Evolutionary conservation across 1,284 basidiomycete genomes (phyloP).

Genomic region (Laetiporus sulphureus): DNA sequence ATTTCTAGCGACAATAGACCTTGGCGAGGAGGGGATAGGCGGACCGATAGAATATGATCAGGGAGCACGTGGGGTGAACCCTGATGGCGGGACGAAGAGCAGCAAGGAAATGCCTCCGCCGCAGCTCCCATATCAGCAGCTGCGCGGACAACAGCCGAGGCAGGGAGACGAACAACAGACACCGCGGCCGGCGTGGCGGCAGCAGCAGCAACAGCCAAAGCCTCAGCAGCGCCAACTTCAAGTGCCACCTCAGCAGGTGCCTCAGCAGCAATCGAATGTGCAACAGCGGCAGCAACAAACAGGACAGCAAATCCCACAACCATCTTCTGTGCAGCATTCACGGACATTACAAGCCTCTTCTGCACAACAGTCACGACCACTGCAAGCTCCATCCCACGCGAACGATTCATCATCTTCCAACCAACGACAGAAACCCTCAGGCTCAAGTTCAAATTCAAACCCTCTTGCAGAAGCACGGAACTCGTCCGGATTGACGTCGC

Average conservation of each 20-base stretch:
- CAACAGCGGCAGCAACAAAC: not conserved
- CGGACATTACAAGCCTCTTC: not conserved
- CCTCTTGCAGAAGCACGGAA: not conserved
- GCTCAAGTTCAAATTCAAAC: not conserved
- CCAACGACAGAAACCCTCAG: too few species aligned
- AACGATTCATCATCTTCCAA: too few species aligned
- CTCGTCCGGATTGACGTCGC: not conserved
- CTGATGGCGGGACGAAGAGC: constrained; percentile 9
- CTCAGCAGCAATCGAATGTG: not conserved
- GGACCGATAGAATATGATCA: constrained; percentile 44
- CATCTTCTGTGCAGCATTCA: not conserved
- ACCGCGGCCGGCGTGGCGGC: constrained; percentile 1
- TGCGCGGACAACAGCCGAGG: not conserved
- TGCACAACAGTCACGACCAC: not conserved
- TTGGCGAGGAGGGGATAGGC: constrained; percentile 38
- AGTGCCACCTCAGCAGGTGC: too few species aligned
- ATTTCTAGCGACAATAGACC: constrained; percentile 51
- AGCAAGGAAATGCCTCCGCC: not conserved
- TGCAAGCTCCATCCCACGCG: not conserved
- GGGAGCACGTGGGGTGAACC: constrained; percentile 16
- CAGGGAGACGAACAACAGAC: not conserved
- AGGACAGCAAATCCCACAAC: not conserved
- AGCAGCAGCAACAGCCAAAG: not conserved
- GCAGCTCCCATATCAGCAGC: not conserved
- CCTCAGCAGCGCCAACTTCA: too few species aligned